Base-by-base conservation (phyloP, 148 eudicot genomes). In the Nepenthes gracilis region DNA sequence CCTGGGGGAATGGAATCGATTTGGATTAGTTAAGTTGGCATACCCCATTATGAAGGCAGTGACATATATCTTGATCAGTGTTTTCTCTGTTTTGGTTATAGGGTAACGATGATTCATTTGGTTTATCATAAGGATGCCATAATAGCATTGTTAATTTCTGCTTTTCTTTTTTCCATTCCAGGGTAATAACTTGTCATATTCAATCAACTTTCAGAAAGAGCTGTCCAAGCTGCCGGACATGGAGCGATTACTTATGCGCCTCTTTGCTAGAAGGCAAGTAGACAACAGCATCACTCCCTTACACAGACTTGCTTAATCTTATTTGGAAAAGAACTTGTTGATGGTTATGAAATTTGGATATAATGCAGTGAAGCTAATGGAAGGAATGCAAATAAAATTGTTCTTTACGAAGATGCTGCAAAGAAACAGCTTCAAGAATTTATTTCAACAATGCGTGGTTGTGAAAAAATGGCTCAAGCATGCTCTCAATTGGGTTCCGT, bases 391-490 rank as follows among this genome's bases (percentile, higher is more conserved):
- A 83, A 66, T 62, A 85, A 86, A 68, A 92, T 94, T 61, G 67
- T 83, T 77, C 81, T 94, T 14, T 94, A 94, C 60, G 99, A 94
- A 80, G 99, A 94, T 77, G 88, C 93, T 43, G 67, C 93, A 5
- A 94, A 86, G 77, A 89, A 86, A 60, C 85, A 81, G 74, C 97
- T 94, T 68, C 95, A 85, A 65, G 97, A 86, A 85, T 94, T 94
- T 73, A 89, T 94, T 60, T 78, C 88, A 36, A 77, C 85, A 61
- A 67, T 94, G 49, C 92, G 88, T 78, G 97, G 97, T 60, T 94
- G 95, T 83, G 99, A 94, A 72, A 35, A 64, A 14, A 78, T 89
- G 86, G 64, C 36, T 55, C 61, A 76, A 64, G 93, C 92, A 47
- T 94, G 99, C 79, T 80, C 92, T 67, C 76, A 79, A 12, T 75